These are phyloP conservation scores for Ruellia speciosa DNA, from an alignment of 305 asterid genomes.

Conservation along the genomic window DNA sequence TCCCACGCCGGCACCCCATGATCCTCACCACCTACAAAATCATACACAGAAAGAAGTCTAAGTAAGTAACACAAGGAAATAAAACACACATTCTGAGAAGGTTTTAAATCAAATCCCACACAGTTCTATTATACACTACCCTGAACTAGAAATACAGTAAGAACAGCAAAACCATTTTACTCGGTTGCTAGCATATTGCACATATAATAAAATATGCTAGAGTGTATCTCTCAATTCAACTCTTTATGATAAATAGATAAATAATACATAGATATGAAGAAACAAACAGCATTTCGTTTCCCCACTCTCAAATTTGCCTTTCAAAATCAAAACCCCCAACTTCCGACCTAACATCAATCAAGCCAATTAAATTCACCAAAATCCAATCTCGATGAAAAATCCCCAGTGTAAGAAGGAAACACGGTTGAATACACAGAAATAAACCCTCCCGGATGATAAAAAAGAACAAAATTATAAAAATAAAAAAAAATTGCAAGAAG, in stretches of 20 bases:
- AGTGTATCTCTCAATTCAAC: neutral
- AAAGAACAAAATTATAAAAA: neutral
- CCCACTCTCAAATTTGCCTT: neutral
- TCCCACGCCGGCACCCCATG: constrained; percentile 65
- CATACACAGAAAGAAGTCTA: constrained; percentile 19
- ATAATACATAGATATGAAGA: neutral
- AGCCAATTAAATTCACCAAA: neutral
- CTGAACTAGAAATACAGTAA: neutral
- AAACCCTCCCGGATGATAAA: neutral
- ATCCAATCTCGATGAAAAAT: neutral
- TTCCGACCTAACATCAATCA: neutral
- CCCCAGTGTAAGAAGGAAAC: neutral
- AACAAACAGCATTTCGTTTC: neutral
- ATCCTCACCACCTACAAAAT: constrained; percentile 30
- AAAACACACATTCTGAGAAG: neutral
- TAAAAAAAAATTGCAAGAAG: neutral
- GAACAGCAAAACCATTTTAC: neutral
- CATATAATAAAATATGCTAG: too few relatives aligned
- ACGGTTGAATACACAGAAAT: too few relatives aligned
- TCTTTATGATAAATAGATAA: too few relatives aligned
- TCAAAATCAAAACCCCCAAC: too few relatives aligned
- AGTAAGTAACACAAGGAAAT: constrained; percentile 10
- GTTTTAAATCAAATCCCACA: neutral
- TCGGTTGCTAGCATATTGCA: neutral
- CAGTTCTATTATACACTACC: neutral